Conservation (phyloP, 2,329 filamentous ascomycete species). For the Diaporthe ilicicola region DNA sequence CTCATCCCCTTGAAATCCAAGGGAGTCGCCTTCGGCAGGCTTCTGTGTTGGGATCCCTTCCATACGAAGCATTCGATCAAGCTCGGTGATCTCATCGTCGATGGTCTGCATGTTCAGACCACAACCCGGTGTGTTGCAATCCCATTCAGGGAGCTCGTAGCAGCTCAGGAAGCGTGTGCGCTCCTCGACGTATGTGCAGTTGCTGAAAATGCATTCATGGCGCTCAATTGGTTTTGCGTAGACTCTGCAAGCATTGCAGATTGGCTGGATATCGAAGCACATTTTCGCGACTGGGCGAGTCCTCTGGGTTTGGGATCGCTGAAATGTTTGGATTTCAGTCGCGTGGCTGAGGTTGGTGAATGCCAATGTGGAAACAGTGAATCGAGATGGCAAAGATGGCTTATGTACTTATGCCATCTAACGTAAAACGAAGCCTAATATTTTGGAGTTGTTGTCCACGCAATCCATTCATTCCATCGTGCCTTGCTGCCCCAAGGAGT, state of each 20-base stretch:
- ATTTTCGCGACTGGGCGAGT: not conserved
- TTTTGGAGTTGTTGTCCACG: too few species aligned
- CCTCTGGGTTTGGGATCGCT: too few species aligned
- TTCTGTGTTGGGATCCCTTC: rapidly evolving
- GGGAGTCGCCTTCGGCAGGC: not conserved
- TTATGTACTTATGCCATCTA: not conserved
- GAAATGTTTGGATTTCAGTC: not conserved
- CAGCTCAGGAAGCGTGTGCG: not conserved
- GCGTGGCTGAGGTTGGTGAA: not conserved
- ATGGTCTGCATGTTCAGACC: not conserved
- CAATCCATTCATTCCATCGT: too few species aligned
- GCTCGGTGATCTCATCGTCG: not conserved
- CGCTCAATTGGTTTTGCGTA: not conserved
- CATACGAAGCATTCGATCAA: not conserved
- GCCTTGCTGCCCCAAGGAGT: too few species aligned
- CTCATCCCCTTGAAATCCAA: not conserved
- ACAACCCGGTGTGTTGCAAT: not conserved
- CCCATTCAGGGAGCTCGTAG: not conserved
- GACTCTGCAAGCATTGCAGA: not conserved
- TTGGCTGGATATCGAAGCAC: not conserved
- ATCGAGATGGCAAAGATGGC: not conserved
- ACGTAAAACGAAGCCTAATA: too few species aligned
- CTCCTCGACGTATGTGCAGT: not conserved
- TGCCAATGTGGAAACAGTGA: not conserved
- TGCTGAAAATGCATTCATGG: not conserved